phyloP scores from a whole-genome alignment of 2,329 filamentous ascomycete genomes.

The Colletotrichum eremochloae region DNA sequence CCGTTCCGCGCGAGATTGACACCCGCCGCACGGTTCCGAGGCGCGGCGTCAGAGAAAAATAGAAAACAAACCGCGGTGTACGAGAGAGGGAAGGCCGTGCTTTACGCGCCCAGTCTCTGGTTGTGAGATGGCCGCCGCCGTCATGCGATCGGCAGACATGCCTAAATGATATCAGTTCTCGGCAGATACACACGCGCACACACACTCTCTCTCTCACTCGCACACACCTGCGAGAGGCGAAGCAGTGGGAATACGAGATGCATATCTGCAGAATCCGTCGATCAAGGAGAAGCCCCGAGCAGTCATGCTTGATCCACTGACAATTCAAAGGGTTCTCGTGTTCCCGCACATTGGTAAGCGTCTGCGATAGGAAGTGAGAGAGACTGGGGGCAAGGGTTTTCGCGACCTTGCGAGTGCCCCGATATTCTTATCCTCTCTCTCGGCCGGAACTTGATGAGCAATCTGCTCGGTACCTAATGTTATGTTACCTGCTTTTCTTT shows the following conservation, averaged over 20 bases:
- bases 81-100: background rate
- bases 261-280: conserved; percentile 16
- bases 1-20: conserved; percentile 3
- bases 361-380: background rate
- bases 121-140: background rate
- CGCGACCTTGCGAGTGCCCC: background rate
- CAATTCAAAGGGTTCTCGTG: background rate
- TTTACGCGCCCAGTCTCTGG: background rate
- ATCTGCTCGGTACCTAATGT: background rate
- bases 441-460: background rate
- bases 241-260: conserved; percentile 30
- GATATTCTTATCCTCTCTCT: too few relatives aligned
- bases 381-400: background rate
- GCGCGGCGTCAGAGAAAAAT: background rate
- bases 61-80: conserved; percentile 2
- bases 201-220: background rate
- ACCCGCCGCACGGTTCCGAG: background rate
- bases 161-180: conserved; percentile 14
- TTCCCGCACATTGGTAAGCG: background rate
- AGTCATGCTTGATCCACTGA: background rate
- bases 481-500: background rate
- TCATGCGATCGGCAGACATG: conserved; percentile 9
- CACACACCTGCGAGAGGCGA: background rate
- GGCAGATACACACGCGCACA: conserved; percentile 2
- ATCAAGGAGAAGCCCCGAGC: background rate